Conservation (phyloP, 2,329 filamentous ascomycete species). For the Trichoderma guizhouense region DNA sequence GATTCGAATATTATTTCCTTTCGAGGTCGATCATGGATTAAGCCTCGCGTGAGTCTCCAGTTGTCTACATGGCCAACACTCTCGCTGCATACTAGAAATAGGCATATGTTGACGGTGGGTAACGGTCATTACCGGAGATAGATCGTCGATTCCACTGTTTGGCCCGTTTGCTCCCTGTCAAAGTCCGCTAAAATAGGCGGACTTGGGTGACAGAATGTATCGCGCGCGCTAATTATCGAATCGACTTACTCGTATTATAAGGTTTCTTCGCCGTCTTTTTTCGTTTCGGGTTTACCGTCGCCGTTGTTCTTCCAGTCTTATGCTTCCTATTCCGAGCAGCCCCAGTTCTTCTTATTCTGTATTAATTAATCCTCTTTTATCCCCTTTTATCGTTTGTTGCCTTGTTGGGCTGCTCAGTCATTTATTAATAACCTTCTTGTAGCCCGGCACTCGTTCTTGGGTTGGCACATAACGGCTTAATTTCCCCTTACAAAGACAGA, state of each 20-base stretch:
- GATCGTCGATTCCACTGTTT: background rate
- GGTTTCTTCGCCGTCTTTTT: background rate
- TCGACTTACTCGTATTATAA: background rate
- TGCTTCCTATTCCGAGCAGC: background rate
- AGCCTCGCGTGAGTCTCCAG: background rate
- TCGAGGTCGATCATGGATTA: background rate
- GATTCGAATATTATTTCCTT: background rate
- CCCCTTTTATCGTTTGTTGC: background rate
- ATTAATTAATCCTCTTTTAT: background rate
- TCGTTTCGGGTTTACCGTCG: background rate
- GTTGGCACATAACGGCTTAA: background rate
- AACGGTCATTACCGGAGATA: conserved; percentile 4
- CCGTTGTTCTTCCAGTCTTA: background rate
- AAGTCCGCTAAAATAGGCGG: background rate
- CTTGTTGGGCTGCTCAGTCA: background rate
- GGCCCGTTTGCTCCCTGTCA: background rate
- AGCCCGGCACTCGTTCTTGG: background rate
- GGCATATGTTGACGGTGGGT: background rate
- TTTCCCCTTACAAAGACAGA: background rate
- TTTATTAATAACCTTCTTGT: background rate
- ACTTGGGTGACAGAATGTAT: background rate
- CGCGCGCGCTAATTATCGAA: background rate
- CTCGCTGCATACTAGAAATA: background rate
- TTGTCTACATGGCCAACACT: too few species aligned
- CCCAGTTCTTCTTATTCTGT: background rate